These are phyloP conservation scores for Euptelea pleiosperma DNA, from an alignment of 164 flowering plant genomes.

Conservation along the genomic window DNA sequence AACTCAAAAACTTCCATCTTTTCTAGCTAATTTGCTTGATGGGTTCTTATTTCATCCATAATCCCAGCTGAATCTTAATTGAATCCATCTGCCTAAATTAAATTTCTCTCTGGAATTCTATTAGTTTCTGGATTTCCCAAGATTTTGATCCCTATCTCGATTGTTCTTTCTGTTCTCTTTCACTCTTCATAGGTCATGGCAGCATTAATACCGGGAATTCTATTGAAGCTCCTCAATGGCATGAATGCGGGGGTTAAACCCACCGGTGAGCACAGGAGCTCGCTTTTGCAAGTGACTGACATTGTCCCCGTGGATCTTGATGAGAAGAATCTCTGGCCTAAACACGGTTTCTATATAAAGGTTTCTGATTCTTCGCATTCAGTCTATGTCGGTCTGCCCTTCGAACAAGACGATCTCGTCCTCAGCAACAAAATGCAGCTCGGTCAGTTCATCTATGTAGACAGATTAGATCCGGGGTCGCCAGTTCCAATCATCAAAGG, in stretches of 20 bases:
- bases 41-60: neutral
- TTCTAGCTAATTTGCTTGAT: neutral
- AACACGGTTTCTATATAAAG: conserved; percentile 82
- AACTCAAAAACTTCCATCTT: neutral
- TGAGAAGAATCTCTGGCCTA: conserved; percentile 80
- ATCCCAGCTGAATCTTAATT: conserved; percentile 6
- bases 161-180: neutral
- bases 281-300: conserved; percentile 88
- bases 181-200: conserved; percentile 45
- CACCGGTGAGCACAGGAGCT: conserved; percentile 79
- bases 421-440: conserved; percentile 88
- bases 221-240: conserved; percentile 73
- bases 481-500: conserved; percentile 83
- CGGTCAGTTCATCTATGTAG: conserved; percentile 90
- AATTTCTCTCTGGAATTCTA: neutral
- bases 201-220: conserved; percentile 74
- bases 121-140: neutral
- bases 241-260: conserved; percentile 73
- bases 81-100: neutral
- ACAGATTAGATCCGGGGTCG: conserved; percentile 79
- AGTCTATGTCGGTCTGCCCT: conserved; percentile 70
- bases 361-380: conserved; percentile 95
- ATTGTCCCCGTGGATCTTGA: conserved; percentile 94
- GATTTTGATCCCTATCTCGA: neutral
- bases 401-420: conserved; percentile 87